Percentiles rank a stretch among this genome's conserved stretches.
These are phyloP conservation scores for Naegleria gruberi DNA, from an alignment of 208 protist species.

Conservation along the genomic window DNA sequence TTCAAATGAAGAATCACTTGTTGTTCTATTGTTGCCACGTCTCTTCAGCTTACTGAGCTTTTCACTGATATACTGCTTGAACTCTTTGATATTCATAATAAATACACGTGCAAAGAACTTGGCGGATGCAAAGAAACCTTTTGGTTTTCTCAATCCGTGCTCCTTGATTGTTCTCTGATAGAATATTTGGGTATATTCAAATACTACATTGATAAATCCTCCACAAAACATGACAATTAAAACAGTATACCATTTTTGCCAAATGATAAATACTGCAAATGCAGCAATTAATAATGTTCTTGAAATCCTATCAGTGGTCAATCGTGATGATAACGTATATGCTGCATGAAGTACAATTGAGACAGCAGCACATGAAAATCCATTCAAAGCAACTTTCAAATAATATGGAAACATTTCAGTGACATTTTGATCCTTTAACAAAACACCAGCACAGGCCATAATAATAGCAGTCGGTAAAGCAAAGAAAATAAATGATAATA, in stretches of 20 bases:
- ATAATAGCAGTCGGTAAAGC: not conserved
- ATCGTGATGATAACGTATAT: not conserved
- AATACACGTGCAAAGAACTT: not conserved
- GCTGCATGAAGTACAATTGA: not conserved
- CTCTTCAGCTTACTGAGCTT: not conserved
- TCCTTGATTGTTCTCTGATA: not conserved
- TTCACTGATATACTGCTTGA: not conserved
- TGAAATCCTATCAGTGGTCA: not conserved
- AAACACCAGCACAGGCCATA: not conserved
- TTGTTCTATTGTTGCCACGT: not conserved
- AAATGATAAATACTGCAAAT: not conserved
- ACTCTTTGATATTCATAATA: not conserved
- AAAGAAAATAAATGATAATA: not conserved
- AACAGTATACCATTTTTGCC: not conserved
- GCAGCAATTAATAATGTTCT: not conserved
- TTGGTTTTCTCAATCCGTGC: not conserved
- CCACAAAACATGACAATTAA: not conserved
- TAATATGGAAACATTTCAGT: not conserved
- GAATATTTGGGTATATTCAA: not conserved
- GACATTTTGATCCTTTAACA: not conserved
- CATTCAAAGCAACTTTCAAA: not conserved
- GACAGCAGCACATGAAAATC: not conserved
- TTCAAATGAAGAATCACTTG: not conserved
- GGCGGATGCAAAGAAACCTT: not conserved
- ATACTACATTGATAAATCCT: not conserved